These are phyloP conservation scores for Eucalyptus rudis DNA, from an alignment of 345 rosid species.

Conservation along the genomic window DNA sequence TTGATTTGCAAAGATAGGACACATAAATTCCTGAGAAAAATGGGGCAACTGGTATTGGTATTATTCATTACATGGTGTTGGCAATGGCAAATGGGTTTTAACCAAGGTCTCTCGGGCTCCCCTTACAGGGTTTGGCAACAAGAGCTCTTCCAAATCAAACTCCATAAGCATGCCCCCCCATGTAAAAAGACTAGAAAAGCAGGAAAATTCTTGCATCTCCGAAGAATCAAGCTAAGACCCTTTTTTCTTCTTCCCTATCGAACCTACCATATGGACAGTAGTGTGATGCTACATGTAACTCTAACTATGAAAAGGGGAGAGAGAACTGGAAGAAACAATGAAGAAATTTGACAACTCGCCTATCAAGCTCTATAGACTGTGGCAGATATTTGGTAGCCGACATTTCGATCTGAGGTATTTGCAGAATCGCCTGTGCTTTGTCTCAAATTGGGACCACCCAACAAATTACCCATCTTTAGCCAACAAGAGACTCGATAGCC, in stretches of 20 bases:
- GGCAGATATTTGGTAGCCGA: not conserved
- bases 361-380: not conserved
- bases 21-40: not conserved
- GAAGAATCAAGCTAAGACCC: not conserved
- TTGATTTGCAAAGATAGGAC: not conserved
- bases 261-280: not conserved
- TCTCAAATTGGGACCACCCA: not conserved
- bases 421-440: not conserved
- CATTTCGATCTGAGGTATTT: not conserved
- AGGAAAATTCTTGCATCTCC: not conserved
- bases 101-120: not conserved
- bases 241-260: not conserved
- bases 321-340: not conserved
- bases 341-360: not conserved
- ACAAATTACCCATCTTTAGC: not conserved
- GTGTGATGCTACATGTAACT: not conserved
- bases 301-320: not conserved
- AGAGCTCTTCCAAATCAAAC: not conserved
- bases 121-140: not conserved
- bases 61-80: not conserved
- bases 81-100: not conserved
- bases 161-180: not conserved
- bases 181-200: not conserved
- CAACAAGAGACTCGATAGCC: not conserved
- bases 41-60: not conserved